Evolutionary conservation across 306 rosid species (phyloP), one percentile per base, ranked within the genome.

Genomic region (Quercus parvula): DNA sequence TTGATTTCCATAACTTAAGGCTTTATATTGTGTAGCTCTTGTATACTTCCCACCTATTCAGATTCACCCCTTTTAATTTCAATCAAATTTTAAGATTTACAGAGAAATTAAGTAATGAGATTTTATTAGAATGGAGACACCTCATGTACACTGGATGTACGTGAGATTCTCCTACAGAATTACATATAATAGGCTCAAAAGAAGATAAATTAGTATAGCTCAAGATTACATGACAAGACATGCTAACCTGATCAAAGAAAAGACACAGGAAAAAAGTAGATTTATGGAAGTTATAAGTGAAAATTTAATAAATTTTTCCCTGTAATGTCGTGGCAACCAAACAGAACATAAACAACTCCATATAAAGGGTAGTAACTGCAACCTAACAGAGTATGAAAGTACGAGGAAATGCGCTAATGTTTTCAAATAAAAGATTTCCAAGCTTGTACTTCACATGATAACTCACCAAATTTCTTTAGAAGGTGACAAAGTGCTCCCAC

Each of bases 401-500:
- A 66, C 51, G 4, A 30, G 25, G 25, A 17, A 27, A 30, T 66
- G 24, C 6, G 4, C 71, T 31, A 30, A 66, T 20, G 46, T 67
- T 70, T 41, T 46, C 20, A 25, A 75, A 22, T 33, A 57, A 54
- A 73, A 71, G 59, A 61, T 20, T 73, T 73, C 64, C 27, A 73
- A 64, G 28, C 58, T 22, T 46, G 73, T 68, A 67, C 70, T 77
- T 41, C 5, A 25, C 14, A 81, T 5, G 35, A 28, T 25, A 74
- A 81, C 90, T 80, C 79, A 84, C 98, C 94, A 66, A 79, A 81
- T 83, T 87, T 89, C 83, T 90, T 90, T 18, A 94, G 67, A 68
- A 94, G 92, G 84, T 92, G 92, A 80, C 97, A 90, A 76, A 85
- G 88, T 18, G 96, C 92, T 19, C 86, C 87, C 22, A 85, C 83